A percentile compares a stretch with the other conserved stretches of the same genome.
phyloP scores from a whole-genome alignment of 129 eudicot species.

The Kitagawia praeruptora region DNA sequence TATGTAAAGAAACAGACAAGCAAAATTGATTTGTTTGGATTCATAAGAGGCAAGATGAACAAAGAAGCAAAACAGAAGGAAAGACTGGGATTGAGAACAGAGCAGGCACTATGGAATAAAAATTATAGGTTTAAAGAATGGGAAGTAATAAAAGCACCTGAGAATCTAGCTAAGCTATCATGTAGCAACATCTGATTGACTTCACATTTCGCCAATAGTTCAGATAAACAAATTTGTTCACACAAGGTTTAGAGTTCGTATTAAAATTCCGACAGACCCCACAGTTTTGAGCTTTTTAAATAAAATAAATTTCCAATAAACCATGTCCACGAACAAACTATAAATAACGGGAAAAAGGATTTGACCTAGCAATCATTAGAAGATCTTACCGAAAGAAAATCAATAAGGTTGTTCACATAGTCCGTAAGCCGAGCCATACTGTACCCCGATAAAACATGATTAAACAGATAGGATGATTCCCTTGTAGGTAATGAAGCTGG shows the following conservation, averaged over 20 bases:
- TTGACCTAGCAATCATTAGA: not conserved
- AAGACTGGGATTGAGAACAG: not conserved
- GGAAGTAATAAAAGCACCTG: not conserved
- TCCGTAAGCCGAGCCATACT: conserved; percentile 62
- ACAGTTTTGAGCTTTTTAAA: no score
- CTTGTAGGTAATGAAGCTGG: conserved; percentile 34
- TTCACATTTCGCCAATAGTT: not conserved
- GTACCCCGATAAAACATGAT: conserved; percentile 29
- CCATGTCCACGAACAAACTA: not conserved
- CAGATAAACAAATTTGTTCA: no score
- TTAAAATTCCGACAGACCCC: no score
- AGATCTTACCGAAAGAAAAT: conserved; percentile 43
- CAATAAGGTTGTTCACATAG: conserved; percentile 51
- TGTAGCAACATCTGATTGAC: not conserved
- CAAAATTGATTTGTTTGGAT: not conserved
- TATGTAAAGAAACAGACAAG: not conserved
- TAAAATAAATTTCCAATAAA: not conserved
- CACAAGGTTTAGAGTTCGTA: no score
- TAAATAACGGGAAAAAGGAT: not conserved
- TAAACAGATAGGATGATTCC: conserved; percentile 31
- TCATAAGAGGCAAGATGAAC: not conserved
- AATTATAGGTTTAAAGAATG: not conserved
- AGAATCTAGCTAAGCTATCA: not conserved
- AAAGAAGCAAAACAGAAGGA: not conserved
- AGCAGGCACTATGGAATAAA: not conserved